Base-by-base conservation (phyloP, 352 stramenopile species). In the Globisporangium canariense region DNA sequence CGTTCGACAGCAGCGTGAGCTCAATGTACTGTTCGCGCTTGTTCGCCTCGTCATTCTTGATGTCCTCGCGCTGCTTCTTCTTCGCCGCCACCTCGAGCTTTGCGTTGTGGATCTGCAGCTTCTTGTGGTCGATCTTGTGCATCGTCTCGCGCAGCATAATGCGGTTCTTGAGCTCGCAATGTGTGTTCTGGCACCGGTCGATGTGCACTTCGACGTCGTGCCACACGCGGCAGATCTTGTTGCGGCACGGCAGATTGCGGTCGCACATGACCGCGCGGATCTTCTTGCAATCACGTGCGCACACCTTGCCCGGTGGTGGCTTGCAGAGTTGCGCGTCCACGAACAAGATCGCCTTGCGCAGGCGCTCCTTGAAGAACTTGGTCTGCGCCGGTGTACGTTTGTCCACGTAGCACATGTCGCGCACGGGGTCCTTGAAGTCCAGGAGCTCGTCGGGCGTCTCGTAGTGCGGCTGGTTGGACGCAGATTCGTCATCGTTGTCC, bases 141-240 rank as follows among this genome's bases (percentile, higher is more conserved):
- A 88, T 86, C 32, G 79, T 90, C 57, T 90, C 81, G 16, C 81
- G 79, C 11, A 88, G 67, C 71, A 90, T 77, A 41, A 90, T 80
- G 49, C 81, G 81, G 65, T 80, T 86, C 51, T 81, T 83, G 56
- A 90, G 86, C 73, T 90, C 81, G 59, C 81, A 90, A 38, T 86
- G 71, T 20, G 67, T 56, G 71, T 90, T 88, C 62, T 77, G 66
- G 57, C 81, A 90, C n/a, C 73, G 76, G 60, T 88, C 81, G 2
- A 72, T 88, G 65, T 90, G 79, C 9, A 80, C 79, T 54, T 90
- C 81, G 0, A 90, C 81, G 30, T 90, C 81, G 59, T 90, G 81
- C 81, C 81, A 90, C 32, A 89, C 76, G 14, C 81, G 79, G 32
- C 81, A 90, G 57, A 78, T 75, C 66, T 85, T 88, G 79, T 88